These are phyloP conservation scores for Brassica hybrid DNA, from an alignment of 441 rosid genomes.

Conservation along the genomic window DNA sequence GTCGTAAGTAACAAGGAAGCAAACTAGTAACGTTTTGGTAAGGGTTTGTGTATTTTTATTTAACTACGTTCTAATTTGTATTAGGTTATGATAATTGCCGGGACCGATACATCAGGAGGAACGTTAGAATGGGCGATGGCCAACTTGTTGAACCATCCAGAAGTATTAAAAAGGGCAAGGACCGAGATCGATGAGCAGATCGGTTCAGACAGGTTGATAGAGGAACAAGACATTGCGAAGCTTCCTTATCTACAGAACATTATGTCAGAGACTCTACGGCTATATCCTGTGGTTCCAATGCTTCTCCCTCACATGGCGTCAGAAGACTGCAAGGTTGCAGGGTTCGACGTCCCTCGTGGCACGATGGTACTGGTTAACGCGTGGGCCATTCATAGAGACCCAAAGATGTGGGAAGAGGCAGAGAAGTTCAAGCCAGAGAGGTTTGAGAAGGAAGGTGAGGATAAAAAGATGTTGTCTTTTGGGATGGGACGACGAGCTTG, in stretches of 20 bases:
- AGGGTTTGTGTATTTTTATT: neutral
- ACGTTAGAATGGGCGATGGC: constrained; percentile 37
- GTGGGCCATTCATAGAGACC: constrained; percentile 29
- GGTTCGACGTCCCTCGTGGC: constrained; percentile 32
- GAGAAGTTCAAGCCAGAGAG: constrained; percentile 38
- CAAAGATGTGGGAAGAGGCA: constrained; percentile 30
- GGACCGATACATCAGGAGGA: constrained; percentile 38
- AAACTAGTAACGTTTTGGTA: neutral
- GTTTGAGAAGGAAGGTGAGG: constrained; percentile 32
- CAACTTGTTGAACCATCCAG: constrained; percentile 33
- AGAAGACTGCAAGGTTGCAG: constrained; percentile 24
- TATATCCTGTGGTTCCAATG: constrained; percentile 32
- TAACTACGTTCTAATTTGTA: neutral
- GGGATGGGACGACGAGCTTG: constrained; percentile 45
- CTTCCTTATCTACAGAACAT: constrained; percentile 37
- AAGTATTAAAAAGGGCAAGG: constrained; percentile 18
- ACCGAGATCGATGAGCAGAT: constrained; percentile 8
- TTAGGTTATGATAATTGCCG: constrained; percentile 35
- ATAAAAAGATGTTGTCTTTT: constrained; percentile 25
- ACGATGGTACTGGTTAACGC: constrained; percentile 34
- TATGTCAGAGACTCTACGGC: constrained; percentile 27
- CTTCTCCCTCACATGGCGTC: constrained; percentile 39
- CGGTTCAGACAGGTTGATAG: constrained; percentile 30
- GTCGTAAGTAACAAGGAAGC: constrained; percentile 36
- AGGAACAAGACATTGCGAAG: constrained; percentile 33